Percentiles rank a stretch among this genome's conserved stretches.
phyloP scores from a whole-genome alignment of 2,329 filamentous ascomycete genomes.

The Corniculantispora saksenae region DNA sequence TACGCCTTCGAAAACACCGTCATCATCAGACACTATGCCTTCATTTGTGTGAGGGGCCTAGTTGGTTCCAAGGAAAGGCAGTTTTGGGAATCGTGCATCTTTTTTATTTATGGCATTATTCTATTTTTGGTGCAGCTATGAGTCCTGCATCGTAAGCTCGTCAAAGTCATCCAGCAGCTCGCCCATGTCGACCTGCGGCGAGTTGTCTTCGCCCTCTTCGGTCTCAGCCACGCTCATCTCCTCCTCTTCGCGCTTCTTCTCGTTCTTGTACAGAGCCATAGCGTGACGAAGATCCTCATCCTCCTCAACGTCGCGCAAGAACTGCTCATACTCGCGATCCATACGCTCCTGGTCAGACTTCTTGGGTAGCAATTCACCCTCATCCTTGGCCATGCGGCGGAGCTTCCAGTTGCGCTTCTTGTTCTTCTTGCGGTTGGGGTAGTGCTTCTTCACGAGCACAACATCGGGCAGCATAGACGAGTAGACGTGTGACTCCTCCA shows the following conservation, averaged over 20 bases:
- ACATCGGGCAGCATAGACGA: slow-evolving; percentile 84
- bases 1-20: slow-evolving; percentile 21
- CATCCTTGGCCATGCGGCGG: slow-evolving; percentile 88
- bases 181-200: slow-evolving; percentile 73
- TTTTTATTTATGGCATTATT: slow-evolving; percentile 24
- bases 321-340: slow-evolving; percentile 95
- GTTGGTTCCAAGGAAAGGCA: background rate
- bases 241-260: slow-evolving; percentile 55
- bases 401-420: slow-evolving; percentile 88
- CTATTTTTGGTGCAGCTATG: slow-evolving; percentile 23
- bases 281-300: slow-evolving; percentile 84
- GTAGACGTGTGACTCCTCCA: slow-evolving; percentile 78
- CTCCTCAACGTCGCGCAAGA: slow-evolving; percentile 94
- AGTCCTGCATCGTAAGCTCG: slow-evolving; percentile 73
- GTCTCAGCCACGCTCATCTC: slow-evolving; percentile 69
- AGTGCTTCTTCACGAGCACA: slow-evolving; percentile 95
- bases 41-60: slow-evolving; percentile 34
- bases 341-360: slow-evolving; percentile 85
- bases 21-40: slow-evolving; percentile 36
- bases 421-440: slow-evolving; percentile 78
- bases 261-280: slow-evolving; percentile 80
- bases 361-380: slow-evolving; percentile 82
- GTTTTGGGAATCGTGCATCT: slow-evolving; percentile 20
- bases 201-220: slow-evolving; percentile 63
- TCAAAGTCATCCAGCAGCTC: slow-evolving; percentile 91